Base-by-base conservation (phyloP, 2,329 filamentous ascomycete genomes). In the Phialocephala sp. region DNA sequence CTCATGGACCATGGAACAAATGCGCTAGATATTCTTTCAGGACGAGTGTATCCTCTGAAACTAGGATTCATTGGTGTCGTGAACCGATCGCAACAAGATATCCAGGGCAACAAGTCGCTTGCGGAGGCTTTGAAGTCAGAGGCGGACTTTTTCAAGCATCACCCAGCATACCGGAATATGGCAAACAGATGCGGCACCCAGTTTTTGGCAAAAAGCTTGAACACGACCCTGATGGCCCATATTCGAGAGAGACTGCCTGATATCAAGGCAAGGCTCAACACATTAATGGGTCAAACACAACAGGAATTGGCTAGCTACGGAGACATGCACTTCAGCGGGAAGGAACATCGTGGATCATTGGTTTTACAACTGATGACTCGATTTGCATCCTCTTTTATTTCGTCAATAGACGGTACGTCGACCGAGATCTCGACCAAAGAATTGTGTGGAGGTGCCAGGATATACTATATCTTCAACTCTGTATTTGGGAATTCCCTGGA, bases 1-100 rank as follows among this genome's bases (percentile, higher is more conserved):
- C 83, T 99, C 65, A 99, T 99, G 95, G 95, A 99, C 76, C 94
- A 99, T 76, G 95, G 95, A 69, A 99, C 95, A 64, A 98, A 99
- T 76, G 95, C 95, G 18, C 85, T 99, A 72, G 95, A 99, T 76
- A 99, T 99, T 72, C 85, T 99, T n/a, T 96, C 94, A 8, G 95
- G 95, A 3, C 90, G 95, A 32, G 95, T 99, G 2, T 99, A 99
- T 78, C 95, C 95, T 9, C 79, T 99, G 73, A 99, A 98, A 80
- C 87, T 99, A 69, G 95, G 95, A 35, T 99, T 98, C 77, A 98
- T 99, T 72, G 95, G 95, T 67, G 94, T 98, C 18, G 94, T 99
- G 74, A 99, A 99, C 80, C 89, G 95, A 69, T 98, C 95, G 39
- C 95, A 99, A 79, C 94, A 98, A 79, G 95, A 99, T 78, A 99